A percentile compares a stretch with the other conserved stretches of the same genome.
Conservation (phyloP, 2,329 filamentous ascomycete species). For the Alternaria dauci region DNA sequence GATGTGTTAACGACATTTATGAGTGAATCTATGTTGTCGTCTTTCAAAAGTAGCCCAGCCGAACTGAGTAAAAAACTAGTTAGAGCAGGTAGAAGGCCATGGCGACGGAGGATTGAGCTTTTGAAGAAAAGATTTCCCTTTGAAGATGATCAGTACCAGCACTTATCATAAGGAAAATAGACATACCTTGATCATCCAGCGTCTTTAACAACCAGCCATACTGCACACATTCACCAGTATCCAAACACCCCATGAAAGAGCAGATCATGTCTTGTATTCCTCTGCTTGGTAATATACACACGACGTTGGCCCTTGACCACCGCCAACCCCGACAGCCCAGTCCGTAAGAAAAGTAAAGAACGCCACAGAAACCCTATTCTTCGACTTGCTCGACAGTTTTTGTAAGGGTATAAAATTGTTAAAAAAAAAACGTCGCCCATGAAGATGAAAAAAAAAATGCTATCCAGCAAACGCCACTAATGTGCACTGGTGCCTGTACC, state of each 20-base stretch:
- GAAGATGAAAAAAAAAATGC: background rate
- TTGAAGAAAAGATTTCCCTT: too few species aligned
- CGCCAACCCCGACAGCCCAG: background rate
- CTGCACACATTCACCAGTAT: background rate
- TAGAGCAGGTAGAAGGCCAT: too few species aligned
- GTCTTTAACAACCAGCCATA: background rate
- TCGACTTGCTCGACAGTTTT: slow-evolving; percentile 1
- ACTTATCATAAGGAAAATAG: background rate
- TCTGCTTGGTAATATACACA: background rate
- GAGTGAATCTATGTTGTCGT: too few species aligned
- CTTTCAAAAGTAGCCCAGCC: too few species aligned
- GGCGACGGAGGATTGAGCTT: too few species aligned
- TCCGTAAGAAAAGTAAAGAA: background rate
- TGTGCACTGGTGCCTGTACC: background rate
- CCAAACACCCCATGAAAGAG: background rate
- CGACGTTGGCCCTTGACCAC: background rate
- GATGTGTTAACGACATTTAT: too few species aligned
- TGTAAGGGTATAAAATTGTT: slow-evolving; percentile 8
- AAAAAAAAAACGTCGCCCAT: background rate
- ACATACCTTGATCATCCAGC: background rate
- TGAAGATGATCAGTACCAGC: background rate
- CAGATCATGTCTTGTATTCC: background rate
- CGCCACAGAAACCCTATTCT: background rate
- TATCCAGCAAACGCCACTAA: background rate
- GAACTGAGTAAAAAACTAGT: too few species aligned